These are phyloP conservation scores for Plasmopara muralis DNA, from an alignment of 352 stramenopile species.

Conservation along the genomic window DNA sequence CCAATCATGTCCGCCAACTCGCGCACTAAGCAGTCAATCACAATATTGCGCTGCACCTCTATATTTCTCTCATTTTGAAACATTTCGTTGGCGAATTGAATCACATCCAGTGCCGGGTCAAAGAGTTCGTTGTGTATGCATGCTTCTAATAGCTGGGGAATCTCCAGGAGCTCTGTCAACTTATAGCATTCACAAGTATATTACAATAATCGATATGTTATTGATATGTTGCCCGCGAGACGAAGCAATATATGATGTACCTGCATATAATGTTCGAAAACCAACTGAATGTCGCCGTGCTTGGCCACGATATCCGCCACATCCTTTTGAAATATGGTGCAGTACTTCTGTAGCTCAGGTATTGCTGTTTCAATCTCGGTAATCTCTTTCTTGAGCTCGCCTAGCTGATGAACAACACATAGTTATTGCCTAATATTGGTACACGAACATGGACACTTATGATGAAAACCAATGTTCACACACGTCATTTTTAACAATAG, in stretches of 20 bases:
- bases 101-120: slow-evolving; percentile 94
- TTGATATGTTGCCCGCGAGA: not conserved
- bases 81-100: slow-evolving; percentile 84
- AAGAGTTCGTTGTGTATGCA: slow-evolving; percentile 96
- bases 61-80: slow-evolving; percentile 37
- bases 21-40: slow-evolving; percentile 57
- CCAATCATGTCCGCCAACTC: slow-evolving; percentile 65
- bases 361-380: slow-evolving; percentile 38
- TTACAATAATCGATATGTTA: not conserved
- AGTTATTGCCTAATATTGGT: slow-evolving; percentile 4
- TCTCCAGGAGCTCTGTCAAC: slow-evolving; percentile 96
- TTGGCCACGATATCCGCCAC: slow-evolving; percentile 52
- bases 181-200: slow-evolving; percentile 16
- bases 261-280: slow-evolving; percentile 86
- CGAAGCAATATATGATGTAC: slow-evolving; percentile 12
- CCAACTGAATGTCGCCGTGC: slow-evolving; percentile 83
- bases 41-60: slow-evolving; percentile 34
- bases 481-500: slow-evolving; percentile 75
- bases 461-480: not conserved
- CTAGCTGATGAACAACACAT: slow-evolving; percentile 28
- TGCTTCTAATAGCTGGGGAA: slow-evolving; percentile 95
- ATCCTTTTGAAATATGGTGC: slow-evolving; percentile 43
- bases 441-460: not conserved
- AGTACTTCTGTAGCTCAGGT: slow-evolving; percentile 52
- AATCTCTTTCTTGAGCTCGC: slow-evolving; percentile 66